Percentiles rank a stretch among this genome's conserved stretches.
phyloP scores from a whole-genome alignment of 176 grass and related monocot genomes.

The Dendrocalamus sinicus region DNA sequence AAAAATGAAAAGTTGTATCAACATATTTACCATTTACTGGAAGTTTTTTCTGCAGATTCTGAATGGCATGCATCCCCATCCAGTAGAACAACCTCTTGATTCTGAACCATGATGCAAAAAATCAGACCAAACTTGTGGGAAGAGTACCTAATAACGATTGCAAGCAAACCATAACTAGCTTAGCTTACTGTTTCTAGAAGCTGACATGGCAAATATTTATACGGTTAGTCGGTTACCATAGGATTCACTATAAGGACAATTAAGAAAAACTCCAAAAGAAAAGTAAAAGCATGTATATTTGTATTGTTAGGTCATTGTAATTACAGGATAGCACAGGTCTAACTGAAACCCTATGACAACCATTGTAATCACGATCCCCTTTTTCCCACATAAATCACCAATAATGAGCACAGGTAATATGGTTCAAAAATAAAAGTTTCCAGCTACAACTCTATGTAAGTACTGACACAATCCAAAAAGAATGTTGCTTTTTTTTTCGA shows the following conservation, averaged over 20 bases:
- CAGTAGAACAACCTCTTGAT: conserved; percentile 79
- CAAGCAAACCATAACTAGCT: conserved; percentile 20
- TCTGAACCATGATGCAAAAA: conserved; percentile 53
- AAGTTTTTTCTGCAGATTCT: conserved; percentile 47
- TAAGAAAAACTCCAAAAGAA: neutral
- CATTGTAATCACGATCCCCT: neutral
- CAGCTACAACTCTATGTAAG: neutral
- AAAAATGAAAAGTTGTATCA: conserved; percentile 24
- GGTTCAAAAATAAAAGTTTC: neutral
- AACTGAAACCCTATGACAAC: neutral
- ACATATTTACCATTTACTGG: conserved; percentile 58
- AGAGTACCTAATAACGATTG: conserved; percentile 8
- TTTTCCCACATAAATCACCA: conserved; percentile 3
- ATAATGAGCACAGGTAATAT: neutral
- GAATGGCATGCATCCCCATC: conserved; percentile 64
- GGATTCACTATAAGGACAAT: conserved; percentile 21
- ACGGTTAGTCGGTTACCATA: neutral
- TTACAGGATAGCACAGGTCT: neutral
- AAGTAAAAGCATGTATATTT: neutral
- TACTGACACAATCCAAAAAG: neutral
- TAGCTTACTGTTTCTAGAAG: conserved; percentile 20
- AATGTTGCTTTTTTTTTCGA: neutral
- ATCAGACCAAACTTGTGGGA: conserved; percentile 35
- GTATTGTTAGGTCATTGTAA: neutral
- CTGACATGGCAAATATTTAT: conserved; percentile 12